Percentiles rank a stretch among this genome's conserved stretches.
phyloP scores from a whole-genome alignment of 228 moss, liverwort and hornwort species.

The Sphagnum fallax region DNA sequence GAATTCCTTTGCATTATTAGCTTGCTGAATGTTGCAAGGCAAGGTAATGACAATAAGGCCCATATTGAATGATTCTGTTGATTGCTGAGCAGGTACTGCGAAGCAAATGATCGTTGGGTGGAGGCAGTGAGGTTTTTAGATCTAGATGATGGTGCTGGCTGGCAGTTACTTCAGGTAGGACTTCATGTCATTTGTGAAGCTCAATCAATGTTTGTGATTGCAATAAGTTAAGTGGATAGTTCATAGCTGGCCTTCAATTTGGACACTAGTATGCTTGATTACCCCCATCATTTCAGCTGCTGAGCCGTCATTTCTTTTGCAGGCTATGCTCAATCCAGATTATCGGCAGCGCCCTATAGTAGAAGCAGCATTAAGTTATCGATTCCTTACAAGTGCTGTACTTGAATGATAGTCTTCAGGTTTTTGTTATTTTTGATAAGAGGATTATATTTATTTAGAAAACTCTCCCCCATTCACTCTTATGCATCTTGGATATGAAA shows the following conservation, averaged over 20 bases:
- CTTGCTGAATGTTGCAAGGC: not conserved
- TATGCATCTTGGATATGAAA: too few relatives aligned
- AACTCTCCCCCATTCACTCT: too few relatives aligned
- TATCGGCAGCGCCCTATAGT: constrained; percentile 45
- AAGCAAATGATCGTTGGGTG: constrained; percentile 82
- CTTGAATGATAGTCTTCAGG: constrained; percentile 4
- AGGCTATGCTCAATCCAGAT: constrained; percentile 64
- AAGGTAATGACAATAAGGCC: not conserved
- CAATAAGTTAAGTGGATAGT: not conserved
- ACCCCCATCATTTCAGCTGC: not conserved
- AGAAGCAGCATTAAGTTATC: constrained; percentile 42
- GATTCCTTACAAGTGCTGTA: constrained; percentile 47
- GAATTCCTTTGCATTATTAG: not conserved
- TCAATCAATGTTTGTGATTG: not conserved
- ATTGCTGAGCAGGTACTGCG: constrained; percentile 41
- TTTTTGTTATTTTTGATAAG: too few relatives aligned
- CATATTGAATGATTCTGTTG: not conserved
- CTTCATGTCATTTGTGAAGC: not conserved
- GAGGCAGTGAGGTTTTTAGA: constrained; percentile 82
- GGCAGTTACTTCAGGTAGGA: constrained; percentile 67
- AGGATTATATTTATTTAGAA: too few relatives aligned
- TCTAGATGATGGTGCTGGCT: constrained; percentile 89
- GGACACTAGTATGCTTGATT: constrained; percentile 6
- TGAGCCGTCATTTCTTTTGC: constrained; percentile 6
- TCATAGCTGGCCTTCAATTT: constrained; percentile 17